A percentile compares a stretch with the other conserved stretches of the same genome.
These are phyloP conservation scores for Dendrobium nobile DNA, from an alignment of 106 monocot species.

Conservation along the genomic window DNA sequence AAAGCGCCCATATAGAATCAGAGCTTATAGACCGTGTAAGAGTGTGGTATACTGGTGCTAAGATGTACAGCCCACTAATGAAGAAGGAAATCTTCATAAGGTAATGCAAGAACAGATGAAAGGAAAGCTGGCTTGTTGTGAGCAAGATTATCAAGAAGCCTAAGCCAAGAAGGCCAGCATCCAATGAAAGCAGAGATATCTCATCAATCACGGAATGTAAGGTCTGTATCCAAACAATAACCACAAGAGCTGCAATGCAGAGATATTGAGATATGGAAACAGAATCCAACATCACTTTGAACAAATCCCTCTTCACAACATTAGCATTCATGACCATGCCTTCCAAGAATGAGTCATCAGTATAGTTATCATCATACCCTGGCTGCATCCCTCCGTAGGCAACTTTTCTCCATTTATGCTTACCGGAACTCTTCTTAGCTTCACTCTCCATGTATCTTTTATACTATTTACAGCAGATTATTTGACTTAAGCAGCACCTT, in stretches of 20 bases:
- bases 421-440: not conserved
- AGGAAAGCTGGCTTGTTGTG: conserved; percentile 36
- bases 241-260: conserved; percentile 67
- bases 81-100: conserved; percentile 75
- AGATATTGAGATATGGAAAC: conserved; percentile 86
- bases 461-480: not conserved
- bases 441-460: conserved; percentile 23
- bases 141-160: conserved; percentile 66
- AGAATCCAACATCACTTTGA: conserved; percentile 75
- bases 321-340: conserved; percentile 97
- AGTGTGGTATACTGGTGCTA: conserved; percentile 81
- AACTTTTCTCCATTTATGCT: conserved; percentile 76
- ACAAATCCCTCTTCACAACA: conserved; percentile 81
- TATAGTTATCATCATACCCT: conserved; percentile 87
- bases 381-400: conserved; percentile 92
- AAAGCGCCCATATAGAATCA: conserved; percentile 84
- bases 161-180: conserved; percentile 42
- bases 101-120: conserved; percentile 39
- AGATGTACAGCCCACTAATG: conserved; percentile 63
- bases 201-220: conserved; percentile 62
- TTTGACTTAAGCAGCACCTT: not conserved
- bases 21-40: conserved; percentile 89
- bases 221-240: conserved; percentile 73
- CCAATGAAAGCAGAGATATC: conserved; percentile 55
- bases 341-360: conserved; percentile 80